These are phyloP conservation scores for Teratosphaeriaceae sp. DNA, from an alignment of 2,329 filamentous ascomycete species.

Conservation along the genomic window DNA sequence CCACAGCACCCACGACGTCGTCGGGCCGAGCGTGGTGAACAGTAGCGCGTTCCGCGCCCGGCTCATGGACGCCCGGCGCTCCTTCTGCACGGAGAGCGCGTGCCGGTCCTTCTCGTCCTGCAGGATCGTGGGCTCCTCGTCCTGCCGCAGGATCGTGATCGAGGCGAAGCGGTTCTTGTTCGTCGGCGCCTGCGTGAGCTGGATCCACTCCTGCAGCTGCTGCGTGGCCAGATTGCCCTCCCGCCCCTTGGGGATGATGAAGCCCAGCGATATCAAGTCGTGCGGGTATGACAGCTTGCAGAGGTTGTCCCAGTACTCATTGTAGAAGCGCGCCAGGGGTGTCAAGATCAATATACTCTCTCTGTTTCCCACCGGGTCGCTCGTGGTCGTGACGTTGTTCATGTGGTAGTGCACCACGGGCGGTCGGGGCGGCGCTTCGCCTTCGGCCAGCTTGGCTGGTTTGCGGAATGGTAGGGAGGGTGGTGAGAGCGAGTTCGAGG, in stretches of 20 bases:
- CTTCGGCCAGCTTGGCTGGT: conserved; percentile 45
- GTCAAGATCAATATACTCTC: conserved; percentile 90
- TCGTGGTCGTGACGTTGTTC: conserved; percentile 84
- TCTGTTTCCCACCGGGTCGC: conserved; percentile 66
- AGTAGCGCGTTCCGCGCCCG: conserved; percentile 88
- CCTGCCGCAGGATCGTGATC: conserved; percentile 90
- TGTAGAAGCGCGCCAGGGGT: conserved; percentile 88
- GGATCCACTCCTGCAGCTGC: conserved; percentile 75
- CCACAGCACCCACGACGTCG: conserved; percentile 95
- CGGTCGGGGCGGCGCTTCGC: conserved; percentile 58
- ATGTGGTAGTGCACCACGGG: conserved; percentile 90
- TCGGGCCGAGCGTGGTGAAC: conserved; percentile 87
- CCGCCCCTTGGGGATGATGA: conserved; percentile 90
- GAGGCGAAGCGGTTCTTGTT: conserved; percentile 81
- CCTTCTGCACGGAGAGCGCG: conserved; percentile 85
- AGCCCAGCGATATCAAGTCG: conserved; percentile 88
- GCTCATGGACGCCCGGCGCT: conserved; percentile 80
- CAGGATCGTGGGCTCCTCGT: conserved; percentile 74
- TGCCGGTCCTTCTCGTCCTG: conserved; percentile 87
- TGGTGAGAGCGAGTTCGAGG: conserved; percentile 64
- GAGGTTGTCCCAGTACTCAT: conserved; percentile 92
- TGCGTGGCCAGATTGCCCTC: conserved; percentile 84
- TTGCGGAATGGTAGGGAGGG: conserved; percentile 70
- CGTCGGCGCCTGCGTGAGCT: conserved; percentile 76
- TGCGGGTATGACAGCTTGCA: conserved; percentile 80